A percentile compares a stretch with the other conserved stretches of the same genome.
Conservation (phyloP, 495 filamentous ascomycete species). For the Daldinia childiae region DNA sequence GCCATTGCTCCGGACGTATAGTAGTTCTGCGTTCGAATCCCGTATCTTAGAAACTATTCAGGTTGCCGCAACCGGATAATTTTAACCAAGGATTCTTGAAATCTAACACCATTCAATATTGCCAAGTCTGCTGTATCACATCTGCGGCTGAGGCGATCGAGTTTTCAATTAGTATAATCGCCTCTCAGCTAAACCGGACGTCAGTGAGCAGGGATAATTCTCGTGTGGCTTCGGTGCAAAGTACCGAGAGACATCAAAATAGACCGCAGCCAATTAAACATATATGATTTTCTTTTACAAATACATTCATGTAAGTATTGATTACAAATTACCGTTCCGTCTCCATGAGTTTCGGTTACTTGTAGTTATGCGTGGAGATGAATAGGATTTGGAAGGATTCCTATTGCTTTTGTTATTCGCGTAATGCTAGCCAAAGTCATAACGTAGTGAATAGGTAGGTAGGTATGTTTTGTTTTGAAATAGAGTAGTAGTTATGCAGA, state of each 20-base stretch:
- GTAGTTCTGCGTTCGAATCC: not conserved
- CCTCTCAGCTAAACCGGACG: too few species aligned
- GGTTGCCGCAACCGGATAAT: not conserved
- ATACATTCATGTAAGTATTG: not conserved
- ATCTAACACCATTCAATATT: not conserved
- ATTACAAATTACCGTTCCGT: not conserved
- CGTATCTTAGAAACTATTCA: not conserved
- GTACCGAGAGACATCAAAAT: not conserved
- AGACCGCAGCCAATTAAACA: not conserved
- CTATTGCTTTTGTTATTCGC: not conserved
- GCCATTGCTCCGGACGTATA: not conserved
- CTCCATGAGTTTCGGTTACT: not conserved
- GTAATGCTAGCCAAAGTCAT: not conserved
- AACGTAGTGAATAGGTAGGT: not conserved
- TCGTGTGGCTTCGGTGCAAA: slow-evolving; percentile 2
- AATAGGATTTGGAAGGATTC: not conserved
- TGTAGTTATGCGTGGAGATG: not conserved
- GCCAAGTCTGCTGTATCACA: not conserved
- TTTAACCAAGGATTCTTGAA: not conserved
- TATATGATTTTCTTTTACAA: not conserved
- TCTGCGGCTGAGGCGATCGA: not conserved
- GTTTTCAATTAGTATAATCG: not conserved
- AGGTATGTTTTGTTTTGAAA: not conserved
- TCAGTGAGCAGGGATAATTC: not conserved
- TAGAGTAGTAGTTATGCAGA: not conserved